Evolutionary conservation across 768 basidiomycete genomes (phyloP).

Genomic region (Trametes maxima): DNA sequence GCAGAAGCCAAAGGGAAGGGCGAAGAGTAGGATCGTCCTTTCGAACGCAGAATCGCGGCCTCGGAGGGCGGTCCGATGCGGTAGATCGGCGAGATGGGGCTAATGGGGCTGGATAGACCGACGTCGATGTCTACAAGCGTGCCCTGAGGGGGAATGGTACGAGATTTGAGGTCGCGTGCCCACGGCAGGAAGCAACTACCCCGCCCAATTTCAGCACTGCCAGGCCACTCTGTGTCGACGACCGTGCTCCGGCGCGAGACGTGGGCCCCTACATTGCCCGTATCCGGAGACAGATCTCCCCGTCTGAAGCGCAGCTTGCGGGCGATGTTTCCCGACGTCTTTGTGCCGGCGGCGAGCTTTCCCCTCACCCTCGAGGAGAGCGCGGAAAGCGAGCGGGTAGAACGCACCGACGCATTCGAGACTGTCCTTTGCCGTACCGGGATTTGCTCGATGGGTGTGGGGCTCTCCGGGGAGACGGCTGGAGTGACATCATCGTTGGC

Average conservation of each 20-base stretch:
- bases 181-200: conserved; percentile 47
- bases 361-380: conserved; percentile 51
- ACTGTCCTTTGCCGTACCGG: conserved; percentile 57
- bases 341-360: conserved; percentile 46
- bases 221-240: conserved; percentile 10
- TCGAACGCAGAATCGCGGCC: conserved; percentile 40
- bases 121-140: conserved; percentile 30
- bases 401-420: conserved; percentile 52
- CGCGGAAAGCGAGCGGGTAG: conserved; percentile 45
- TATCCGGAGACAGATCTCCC: conserved; percentile 19
- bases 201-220: conserved; percentile 30
- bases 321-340: conserved; percentile 53
- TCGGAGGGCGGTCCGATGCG: conserved; percentile 26
- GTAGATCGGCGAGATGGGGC: conserved; percentile 24
- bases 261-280: conserved; percentile 8
- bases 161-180: conserved; percentile 41
- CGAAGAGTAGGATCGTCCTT: conserved; percentile 64
- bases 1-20: conserved; percentile 50
- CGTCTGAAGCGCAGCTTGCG: conserved; percentile 56
- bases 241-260: conserved; percentile 6
- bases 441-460: conserved; percentile 27
- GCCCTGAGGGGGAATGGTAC: conserved; percentile 22
- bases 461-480: conserved; percentile 11
- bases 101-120: conserved; percentile 21
- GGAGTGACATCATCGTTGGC: conserved; percentile 14